Base-by-base conservation (phyloP, 2,329 filamentous ascomycete species). In the Mycosphaerella sp. region DNA sequence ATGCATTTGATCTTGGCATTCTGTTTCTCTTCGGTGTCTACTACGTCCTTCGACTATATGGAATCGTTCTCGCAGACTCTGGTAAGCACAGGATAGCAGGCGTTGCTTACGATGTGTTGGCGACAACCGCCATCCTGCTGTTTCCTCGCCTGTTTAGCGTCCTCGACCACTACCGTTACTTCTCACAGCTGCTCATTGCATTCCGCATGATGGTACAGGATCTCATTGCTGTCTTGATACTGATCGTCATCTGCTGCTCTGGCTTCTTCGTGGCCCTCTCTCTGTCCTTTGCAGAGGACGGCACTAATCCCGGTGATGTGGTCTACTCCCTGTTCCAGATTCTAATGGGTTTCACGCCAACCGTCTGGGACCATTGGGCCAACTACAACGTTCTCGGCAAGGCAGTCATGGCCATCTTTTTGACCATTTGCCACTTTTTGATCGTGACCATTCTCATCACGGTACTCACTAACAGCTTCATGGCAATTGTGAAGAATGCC, bases 191-290 rank as follows among this genome's bases (percentile, higher is more conserved):
- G 16, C 79, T 96, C 45, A 95, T 96, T 59, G 90, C 90, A 2
- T 95, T 97, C 64, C 83, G 90, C 16, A 81, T 96, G 66, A 96
- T 97, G 89, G 89, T 88, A 1, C 80, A 90, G 44, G 91, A 97
- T 66, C 73, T 97, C 18, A 80, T 88, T 4, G 90, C 91, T 1
- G 84, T 96, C 1, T 84, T 93, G 46, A 75, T 93, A 0, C 75
- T 96, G 40, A 89, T 95, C 47, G 70, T 94, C 40, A 89, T 96
- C 58, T 82, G 84, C 57, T 96, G 90, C 70, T 95, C 89, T 63
- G 91, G 91, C 17, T 97, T 96, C 71, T 95, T 95, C 62, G 89
- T 95, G 45, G 93, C 94, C 55, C 95, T 97, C 67, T 91, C 87
- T 0, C 74, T 95, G 46, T 90, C 90, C 0, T 86, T 86, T 64